phyloP scores from a whole-genome alignment of 306 rosid genomes.

The Cicer pinnatifidum region DNA sequence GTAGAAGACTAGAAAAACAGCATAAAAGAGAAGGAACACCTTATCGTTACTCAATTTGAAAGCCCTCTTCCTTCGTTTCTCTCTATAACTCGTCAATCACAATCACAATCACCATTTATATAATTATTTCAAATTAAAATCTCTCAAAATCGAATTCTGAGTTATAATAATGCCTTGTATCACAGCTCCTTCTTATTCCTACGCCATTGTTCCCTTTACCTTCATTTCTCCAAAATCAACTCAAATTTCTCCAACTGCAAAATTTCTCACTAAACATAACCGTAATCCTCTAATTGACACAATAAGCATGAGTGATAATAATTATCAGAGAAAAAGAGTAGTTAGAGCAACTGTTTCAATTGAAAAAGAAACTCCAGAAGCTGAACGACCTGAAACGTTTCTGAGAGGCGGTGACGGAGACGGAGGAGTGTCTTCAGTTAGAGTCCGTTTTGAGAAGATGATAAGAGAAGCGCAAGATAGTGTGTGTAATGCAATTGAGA shows the following conservation, averaged over 20 bases:
- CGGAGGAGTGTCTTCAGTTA: conserved; percentile 52
- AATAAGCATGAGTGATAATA: not conserved
- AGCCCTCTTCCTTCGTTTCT: not conserved
- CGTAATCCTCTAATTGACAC: conserved; percentile 17
- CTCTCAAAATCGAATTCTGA: not conserved
- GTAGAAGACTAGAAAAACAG: not conserved
- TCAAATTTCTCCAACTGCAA: not conserved
- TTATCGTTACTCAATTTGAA: conserved; percentile 13
- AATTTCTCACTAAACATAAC: not conserved
- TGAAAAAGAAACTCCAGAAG: conserved; percentile 84
- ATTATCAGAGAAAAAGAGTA: conserved; percentile 9
- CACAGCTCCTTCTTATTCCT: conserved; percentile 47
- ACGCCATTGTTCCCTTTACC: conserved; percentile 31
- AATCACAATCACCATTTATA: not conserved
- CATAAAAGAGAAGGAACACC: conserved; percentile 1
- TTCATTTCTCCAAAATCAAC: conserved; percentile 30
- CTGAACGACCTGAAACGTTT: conserved; percentile 76
- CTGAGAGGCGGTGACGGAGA: conserved; percentile 63
- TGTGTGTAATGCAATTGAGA: conserved; percentile 78
- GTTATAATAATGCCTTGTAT: conserved; percentile 46
- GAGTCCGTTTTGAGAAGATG: conserved; percentile 95
- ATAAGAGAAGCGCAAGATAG: conserved; percentile 89
- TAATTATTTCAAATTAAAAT: not conserved
- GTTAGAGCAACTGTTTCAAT: conserved; percentile 60
- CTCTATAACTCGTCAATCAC: not conserved